Conservation (phyloP, 495 filamentous ascomycete genomes). For the Aspergillus hancockii region DNA sequence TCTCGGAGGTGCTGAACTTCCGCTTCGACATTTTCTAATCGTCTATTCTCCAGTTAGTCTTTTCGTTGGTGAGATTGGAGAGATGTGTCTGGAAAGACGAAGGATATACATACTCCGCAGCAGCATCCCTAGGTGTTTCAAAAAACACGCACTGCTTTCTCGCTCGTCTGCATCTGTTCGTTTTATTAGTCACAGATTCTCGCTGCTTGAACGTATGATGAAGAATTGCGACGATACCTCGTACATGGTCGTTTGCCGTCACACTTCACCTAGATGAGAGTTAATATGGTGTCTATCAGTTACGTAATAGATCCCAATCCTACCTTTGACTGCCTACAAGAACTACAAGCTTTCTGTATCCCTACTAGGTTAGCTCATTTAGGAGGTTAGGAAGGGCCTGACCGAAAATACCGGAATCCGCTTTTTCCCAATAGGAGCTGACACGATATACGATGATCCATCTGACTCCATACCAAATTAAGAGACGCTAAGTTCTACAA, state of each 20-base stretch:
- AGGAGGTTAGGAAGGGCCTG: neutral
- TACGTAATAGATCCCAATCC: neutral
- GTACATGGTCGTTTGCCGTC: constrained; percentile 42
- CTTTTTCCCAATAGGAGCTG: constrained; percentile 36
- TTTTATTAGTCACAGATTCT: neutral
- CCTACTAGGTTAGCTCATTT: neutral
- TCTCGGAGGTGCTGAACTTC: constrained; percentile 31
- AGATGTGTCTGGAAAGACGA: neutral
- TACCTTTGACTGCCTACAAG: constrained; percentile 42
- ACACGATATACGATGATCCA: constrained; percentile 27
- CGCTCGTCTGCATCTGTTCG: constrained; percentile 32
- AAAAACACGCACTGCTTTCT: constrained; percentile 41
- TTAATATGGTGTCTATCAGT: neutral
- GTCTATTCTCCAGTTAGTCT: constrained; percentile 17
- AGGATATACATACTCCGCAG: constrained; percentile 26
- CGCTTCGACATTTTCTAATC: constrained; percentile 35
- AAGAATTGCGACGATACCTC: constrained; percentile 21
- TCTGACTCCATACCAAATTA: constrained; percentile 25
- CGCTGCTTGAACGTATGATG: neutral
- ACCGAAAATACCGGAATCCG: constrained; percentile 35
- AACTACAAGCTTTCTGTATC: constrained; percentile 38
- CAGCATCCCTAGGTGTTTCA: constrained; percentile 37
- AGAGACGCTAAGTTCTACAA: neutral
- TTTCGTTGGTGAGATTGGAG: neutral
- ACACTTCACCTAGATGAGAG: constrained; percentile 33